Percentiles rank a stretch among this genome's conserved stretches.
Evolutionary conservation across 208 protist species (phyloP).

Genomic region (Phytomonas francai): DNA sequence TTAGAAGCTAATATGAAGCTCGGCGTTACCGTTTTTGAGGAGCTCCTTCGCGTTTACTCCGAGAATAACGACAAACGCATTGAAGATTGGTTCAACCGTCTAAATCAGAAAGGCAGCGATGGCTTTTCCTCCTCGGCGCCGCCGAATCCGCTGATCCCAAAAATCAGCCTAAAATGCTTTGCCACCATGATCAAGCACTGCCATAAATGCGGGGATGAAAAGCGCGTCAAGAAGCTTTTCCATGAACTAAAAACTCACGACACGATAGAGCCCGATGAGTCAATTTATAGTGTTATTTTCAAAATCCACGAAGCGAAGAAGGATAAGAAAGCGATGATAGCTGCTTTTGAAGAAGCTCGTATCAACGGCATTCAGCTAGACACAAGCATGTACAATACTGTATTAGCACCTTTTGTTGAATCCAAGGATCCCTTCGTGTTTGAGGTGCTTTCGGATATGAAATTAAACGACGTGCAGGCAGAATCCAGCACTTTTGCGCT

Average conservation of each 20-base stretch:
- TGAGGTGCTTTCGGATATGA: conserved; percentile 81
- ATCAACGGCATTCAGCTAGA: conserved; percentile 49
- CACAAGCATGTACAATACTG: conserved; percentile 67
- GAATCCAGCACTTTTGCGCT: conserved; percentile 62
- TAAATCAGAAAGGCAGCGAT: conserved; percentile 9
- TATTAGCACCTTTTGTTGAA: conserved; percentile 54
- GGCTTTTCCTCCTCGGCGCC: not conserved
- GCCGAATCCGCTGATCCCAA: conserved; percentile 6
- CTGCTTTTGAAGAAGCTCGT: conserved; percentile 71
- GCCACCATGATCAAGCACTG: conserved; percentile 59
- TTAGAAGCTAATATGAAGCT: conserved; percentile 11
- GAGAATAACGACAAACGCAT: conserved; percentile 32
- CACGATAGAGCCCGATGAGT: conserved; percentile 41
- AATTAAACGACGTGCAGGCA: conserved; percentile 36
- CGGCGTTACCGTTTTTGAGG: not conserved
- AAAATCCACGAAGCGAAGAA: conserved; percentile 30
- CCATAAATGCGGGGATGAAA: conserved; percentile 23
- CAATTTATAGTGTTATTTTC: conserved; percentile 60
- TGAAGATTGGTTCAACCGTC: conserved; percentile 39
- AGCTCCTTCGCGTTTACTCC: conserved; percentile 25
- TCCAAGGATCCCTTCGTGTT: conserved; percentile 50
- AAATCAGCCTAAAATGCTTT: conserved; percentile 47
- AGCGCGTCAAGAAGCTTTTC: conserved; percentile 52
- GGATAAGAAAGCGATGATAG: conserved; percentile 25
- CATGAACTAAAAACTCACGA: conserved; percentile 38